Percentiles rank a stretch among this genome's conserved stretches.
These are phyloP conservation scores for Astrothelium macrocarpum DNA, from an alignment of 495 filamentous ascomycete species.

Conservation along the genomic window DNA sequence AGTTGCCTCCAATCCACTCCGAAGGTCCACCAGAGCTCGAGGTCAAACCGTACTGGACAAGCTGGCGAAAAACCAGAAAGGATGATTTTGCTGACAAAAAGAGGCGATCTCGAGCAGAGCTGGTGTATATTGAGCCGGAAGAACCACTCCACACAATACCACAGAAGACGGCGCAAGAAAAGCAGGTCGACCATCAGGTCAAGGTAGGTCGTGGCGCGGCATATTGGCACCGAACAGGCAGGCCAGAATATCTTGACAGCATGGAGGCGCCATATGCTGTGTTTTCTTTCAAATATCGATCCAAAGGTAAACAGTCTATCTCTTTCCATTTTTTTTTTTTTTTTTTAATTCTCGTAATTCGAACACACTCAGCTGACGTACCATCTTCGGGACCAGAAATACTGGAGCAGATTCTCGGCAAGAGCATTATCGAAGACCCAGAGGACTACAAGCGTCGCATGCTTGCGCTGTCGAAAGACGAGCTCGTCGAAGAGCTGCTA, in stretches of 20 bases:
- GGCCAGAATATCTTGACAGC: slow-evolving; percentile 35
- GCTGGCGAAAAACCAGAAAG: slow-evolving; percentile 3
- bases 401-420: slow-evolving; percentile 19
- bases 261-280: slow-evolving; percentile 38
- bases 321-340: slow-evolving; percentile 3
- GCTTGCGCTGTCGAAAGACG: slow-evolving; percentile 20
- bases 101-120: background rate
- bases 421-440: slow-evolving; percentile 8
- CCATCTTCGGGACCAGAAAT: background rate
- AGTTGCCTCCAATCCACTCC: background rate
- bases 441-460: slow-evolving; percentile 16
- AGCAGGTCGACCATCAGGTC: slow-evolving; percentile 28
- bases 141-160: slow-evolving; percentile 13
- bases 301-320: slow-evolving; percentile 11
- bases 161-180: slow-evolving; percentile 12
- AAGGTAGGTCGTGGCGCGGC: slow-evolving; percentile 26
- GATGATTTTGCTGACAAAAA: background rate
- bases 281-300: slow-evolving; percentile 41
- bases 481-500: slow-evolving; percentile 24
- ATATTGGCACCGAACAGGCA: slow-evolving; percentile 30
- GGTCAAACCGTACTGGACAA: slow-evolving; percentile 16
- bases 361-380: background rate
- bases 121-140: slow-evolving; percentile 16
- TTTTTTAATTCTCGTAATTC: too few relatives aligned
- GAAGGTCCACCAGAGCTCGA: background rate